Percentiles rank a stretch among this genome's conserved stretches.
phyloP scores from a whole-genome alignment of 441 rosid species.

The Gossypium gossypioides region DNA sequence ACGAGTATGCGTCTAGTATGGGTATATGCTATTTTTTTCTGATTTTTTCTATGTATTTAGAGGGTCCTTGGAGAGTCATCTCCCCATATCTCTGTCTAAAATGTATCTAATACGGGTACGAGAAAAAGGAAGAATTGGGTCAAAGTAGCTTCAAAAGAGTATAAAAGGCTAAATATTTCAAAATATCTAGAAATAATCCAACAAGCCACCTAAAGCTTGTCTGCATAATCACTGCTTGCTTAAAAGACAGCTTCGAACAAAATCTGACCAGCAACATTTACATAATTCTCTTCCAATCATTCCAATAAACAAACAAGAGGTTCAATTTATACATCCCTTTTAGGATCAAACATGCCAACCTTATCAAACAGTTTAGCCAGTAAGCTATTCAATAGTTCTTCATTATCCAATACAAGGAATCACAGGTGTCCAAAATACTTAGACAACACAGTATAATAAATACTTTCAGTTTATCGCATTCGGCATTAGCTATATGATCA shows the following conservation, averaged over 20 bases:
- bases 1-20: too few relatives aligned
- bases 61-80: too few relatives aligned
- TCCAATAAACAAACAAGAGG: neutral
- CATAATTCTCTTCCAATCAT: conserved; percentile 1
- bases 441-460: neutral
- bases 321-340: neutral
- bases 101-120: too few relatives aligned
- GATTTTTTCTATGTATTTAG: too few relatives aligned
- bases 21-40: too few relatives aligned
- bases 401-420: neutral
- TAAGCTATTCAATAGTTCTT: neutral
- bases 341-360: neutral
- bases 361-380: neutral
- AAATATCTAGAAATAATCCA: too few relatives aligned
- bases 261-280: neutral
- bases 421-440: neutral
- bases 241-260: neutral
- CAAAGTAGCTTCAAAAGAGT: neutral
- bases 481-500: neutral
- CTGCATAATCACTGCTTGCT: too few relatives aligned
- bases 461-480: neutral
- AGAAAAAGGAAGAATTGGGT: too few relatives aligned
- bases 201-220: too few relatives aligned
- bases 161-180: neutral
- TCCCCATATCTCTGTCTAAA: too few relatives aligned